Evolutionary conservation across 805 yeast species (phyloP), one percentile per base, ranked within the genome.

Genomic region (Myxozyma vanderwaltii): DNA sequence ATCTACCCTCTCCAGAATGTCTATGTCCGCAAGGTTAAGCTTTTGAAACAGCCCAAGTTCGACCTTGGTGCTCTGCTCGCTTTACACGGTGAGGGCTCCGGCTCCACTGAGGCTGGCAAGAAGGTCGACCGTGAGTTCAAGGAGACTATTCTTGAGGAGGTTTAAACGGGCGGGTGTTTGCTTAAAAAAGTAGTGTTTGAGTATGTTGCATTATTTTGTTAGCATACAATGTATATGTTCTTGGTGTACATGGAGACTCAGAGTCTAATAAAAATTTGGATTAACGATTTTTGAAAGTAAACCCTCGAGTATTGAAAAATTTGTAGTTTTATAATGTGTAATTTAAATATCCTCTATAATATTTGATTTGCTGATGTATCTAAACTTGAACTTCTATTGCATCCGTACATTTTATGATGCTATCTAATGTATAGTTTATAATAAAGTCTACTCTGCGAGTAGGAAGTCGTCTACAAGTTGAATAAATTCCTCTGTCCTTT

Each of bases 1-100:
- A 89, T 91, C 83, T 91, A 82, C 86, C 98, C 98, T 76, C 86
- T 92, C 79, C 98, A 92, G 84, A 91, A 92, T 84, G 96, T 91
- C 76, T 95, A 91, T 87, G 89, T 92, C 81, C 91, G 97, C 86
- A 92, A 92, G 85, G 97, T 92, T 75, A 92, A 92, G 86, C 86
- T 92, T 79, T 89, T 92, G 81, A 92, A 92, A 84, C 96, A 88
- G 82, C 98, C 98, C 79, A 92, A 91, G 84, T 90, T 91, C 85
- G 98, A 92, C 80, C 86, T 92, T 76, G 97, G 97, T 81, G 81
- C 95, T 76, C 86, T 92, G 77, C 82, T 92, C 79, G 86, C 97
- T 76, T 88, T 92, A 77, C 98, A 92, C 85, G 98, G 98, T 81
- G 98, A 92, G 84, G 85, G 82, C 73, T 81, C 86, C 71, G 77